Evolutionary conservation across 2,329 filamentous ascomycete species (phyloP).

Genomic region (Fusarium cyanostomum): DNA sequence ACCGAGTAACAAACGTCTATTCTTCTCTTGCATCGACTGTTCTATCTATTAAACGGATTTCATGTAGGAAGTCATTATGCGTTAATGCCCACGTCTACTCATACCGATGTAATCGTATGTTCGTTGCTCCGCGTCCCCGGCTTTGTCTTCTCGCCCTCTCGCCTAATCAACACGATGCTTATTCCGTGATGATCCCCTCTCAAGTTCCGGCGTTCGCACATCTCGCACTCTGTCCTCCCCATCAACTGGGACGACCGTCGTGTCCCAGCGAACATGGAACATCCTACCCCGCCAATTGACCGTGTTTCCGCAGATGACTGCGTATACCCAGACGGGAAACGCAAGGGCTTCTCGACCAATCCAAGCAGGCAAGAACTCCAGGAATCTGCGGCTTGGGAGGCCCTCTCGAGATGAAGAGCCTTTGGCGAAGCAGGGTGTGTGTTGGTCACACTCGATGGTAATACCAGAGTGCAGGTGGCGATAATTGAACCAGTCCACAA

Average conservation of each 20-base stretch:
- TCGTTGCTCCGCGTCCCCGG: neutral
- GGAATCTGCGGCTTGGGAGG: constrained; percentile 64
- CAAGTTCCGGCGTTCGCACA: constrained; percentile 37
- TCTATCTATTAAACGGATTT: constrained; percentile 15
- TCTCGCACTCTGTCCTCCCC: constrained; percentile 18
- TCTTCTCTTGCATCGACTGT: constrained; percentile 2
- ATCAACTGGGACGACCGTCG: constrained; percentile 70
- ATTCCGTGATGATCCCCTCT: constrained; percentile 37
- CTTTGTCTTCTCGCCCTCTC: constrained; percentile 4
- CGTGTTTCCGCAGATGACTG: constrained; percentile 86
- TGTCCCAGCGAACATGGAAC: constrained; percentile 85
- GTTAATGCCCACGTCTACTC: constrained; percentile 7
- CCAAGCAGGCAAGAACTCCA: constrained; percentile 84
- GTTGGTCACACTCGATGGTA: constrained; percentile 74
- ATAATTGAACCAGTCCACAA: constrained; percentile 78
- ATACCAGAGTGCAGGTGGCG: constrained; percentile 76
- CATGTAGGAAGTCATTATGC: constrained; percentile 18
- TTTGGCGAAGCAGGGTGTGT: constrained; percentile 79
- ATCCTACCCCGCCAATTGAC: constrained; percentile 87
- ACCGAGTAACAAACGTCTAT: constrained; percentile 5
- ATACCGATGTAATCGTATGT: neutral
- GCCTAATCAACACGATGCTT: constrained; percentile 39
- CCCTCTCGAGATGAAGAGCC: constrained; percentile 51
- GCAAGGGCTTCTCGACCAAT: constrained; percentile 83
- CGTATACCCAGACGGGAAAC: constrained; percentile 89